Base-by-base conservation (phyloP, 352 stramenopile species). In the Lagenidium sp. region DNA sequence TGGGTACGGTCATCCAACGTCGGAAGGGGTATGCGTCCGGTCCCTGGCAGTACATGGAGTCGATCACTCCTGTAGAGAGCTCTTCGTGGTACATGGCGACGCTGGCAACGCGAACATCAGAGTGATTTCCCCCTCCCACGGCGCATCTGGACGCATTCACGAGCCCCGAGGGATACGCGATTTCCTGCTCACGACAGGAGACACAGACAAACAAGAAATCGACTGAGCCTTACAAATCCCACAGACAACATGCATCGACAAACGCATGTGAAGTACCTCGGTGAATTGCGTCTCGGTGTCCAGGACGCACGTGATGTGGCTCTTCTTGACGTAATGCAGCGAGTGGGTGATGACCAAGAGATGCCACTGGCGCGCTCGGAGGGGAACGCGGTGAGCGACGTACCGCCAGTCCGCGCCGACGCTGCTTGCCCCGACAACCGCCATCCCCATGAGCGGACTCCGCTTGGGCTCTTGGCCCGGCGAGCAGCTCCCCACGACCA, bases 291-390 rank as follows among this genome's bases (percentile, higher is more conserved):
- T 47, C 19, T 65, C 65, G 6, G 45, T 65, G 22, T 91, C 74
- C 10, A 93, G 55, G 40, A 71, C 72, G 44, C 77, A 89, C 31
- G 74, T 75, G 23, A 93, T 73, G 50, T 79, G 77, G 43, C 81
- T 93, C 54, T 89, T 89, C 44, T 85, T 87, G 16, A 93, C 69
- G 51, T 93, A 93, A 23, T 89, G 81, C 23, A 88, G 56, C 22
- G 73, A 87, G 43, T 93, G 81, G 1, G 69, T 66, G 19, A 93
- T 52, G 13, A 88, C 68, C 1, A 93, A 34, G 11, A 91, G 37
- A 45, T 93, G 81, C 81, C 81, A 93, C 38, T 68, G 35, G 3
- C 60, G 60, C 11, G 34, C 26, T 20, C 13, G 56, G 49, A 37
- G 53, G 36, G 25, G 68, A 5, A 90, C 65, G 24, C 57, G 65